Evolutionary conservation across 805 yeast genomes (phyloP).

Genomic region (Millerago galiae): DNA sequence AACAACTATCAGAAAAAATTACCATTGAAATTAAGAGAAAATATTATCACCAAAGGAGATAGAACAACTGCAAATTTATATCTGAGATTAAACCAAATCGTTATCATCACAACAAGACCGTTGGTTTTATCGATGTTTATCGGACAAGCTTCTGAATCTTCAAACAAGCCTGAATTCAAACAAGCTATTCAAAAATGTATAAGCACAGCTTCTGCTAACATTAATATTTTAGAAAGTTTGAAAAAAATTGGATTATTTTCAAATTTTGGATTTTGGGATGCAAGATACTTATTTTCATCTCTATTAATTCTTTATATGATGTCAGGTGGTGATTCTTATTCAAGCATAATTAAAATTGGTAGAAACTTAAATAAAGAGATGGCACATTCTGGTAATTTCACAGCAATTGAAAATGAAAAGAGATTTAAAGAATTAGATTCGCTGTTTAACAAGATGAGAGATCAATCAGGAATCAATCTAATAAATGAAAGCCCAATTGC

Average conservation of each 20-base stretch:
- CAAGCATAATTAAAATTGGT: conserved; percentile 18
- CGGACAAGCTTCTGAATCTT: conserved; percentile 17
- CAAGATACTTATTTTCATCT: conserved; percentile 31
- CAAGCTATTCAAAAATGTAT: conserved; percentile 26
- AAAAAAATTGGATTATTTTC: conserved; percentile 25
- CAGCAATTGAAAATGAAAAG: conserved; percentile 27
- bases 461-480: conserved; percentile 1
- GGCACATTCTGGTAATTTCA: conserved; percentile 26
- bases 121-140: conserved; percentile 29
- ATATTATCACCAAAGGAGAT: conserved; percentile 14
- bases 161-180: conserved; percentile 19
- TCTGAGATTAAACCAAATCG: conserved; percentile 29
- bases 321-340: conserved; percentile 17
- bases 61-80: conserved; percentile 29
- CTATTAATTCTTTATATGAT: conserved; percentile 27
- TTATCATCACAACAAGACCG: conserved; percentile 32
- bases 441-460: conserved; percentile 13
- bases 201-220: conserved; percentile 27
- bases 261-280: conserved; percentile 35
- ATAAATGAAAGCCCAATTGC: background rate
- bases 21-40: conserved; percentile 15
- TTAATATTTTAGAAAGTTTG: conserved; percentile 25
- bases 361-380: conserved; percentile 21
- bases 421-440: conserved; percentile 23
- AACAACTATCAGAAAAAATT: conserved; percentile 21